These are phyloP conservation scores for Neurospora hispaniola DNA, from an alignment of 495 filamentous ascomycete genomes.

Conservation along the genomic window DNA sequence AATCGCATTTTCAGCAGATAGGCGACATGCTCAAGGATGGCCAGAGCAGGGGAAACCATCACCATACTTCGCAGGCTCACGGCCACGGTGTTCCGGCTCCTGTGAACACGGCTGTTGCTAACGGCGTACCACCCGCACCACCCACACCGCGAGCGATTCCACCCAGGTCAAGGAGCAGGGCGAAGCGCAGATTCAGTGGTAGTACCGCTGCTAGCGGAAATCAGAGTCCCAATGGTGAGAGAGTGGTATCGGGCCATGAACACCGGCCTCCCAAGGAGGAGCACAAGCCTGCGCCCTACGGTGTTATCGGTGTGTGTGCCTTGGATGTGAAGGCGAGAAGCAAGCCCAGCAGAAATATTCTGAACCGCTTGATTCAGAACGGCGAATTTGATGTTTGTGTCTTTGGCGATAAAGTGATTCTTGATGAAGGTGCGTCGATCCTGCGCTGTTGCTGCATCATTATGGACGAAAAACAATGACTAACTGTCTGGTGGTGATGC, in stretches of 20 bases:
- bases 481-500: conserved; percentile 6
- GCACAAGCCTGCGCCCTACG: conserved; percentile 38
- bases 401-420: conserved; percentile 96
- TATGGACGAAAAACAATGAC: background rate
- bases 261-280: conserved; percentile 39
- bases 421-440: conserved; percentile 64
- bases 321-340: conserved; percentile 91
- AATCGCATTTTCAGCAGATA: conserved; percentile 24
- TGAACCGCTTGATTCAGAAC: conserved; percentile 80
- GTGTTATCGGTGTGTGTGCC: conserved; percentile 83
- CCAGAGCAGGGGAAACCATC: conserved; percentile 5
- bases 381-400: conserved; percentile 93
- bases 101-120: conserved; percentile 6
- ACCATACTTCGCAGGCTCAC: background rate
- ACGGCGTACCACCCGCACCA: background rate
- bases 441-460: background rate
- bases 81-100: background rate
- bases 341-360: conserved; percentile 90
- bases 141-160: conserved; percentile 29
- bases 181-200: conserved; percentile 62
- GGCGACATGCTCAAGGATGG: conserved; percentile 22
- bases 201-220: conserved; percentile 66
- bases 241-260: conserved; percentile 16
- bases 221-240: conserved; percentile 50
- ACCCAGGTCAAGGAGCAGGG: conserved; percentile 59